phyloP scores from a whole-genome alignment of 441 rosid genomes.

The Flueggea neowawraea region DNA sequence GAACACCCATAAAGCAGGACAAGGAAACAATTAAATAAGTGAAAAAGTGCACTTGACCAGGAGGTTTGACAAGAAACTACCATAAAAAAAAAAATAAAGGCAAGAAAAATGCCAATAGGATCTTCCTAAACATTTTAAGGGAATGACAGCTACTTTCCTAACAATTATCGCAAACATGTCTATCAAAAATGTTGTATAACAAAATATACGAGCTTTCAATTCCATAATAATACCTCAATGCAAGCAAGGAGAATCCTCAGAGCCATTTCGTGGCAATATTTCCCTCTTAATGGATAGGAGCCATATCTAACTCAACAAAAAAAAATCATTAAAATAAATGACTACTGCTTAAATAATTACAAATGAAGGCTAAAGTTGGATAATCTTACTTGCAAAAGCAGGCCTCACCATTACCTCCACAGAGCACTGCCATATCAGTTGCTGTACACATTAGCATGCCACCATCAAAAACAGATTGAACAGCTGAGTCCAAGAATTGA shows the following conservation, averaged over 20 bases:
- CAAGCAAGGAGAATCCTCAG: slow-evolving; percentile 93
- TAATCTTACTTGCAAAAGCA: slow-evolving; percentile 97
- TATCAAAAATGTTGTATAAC: not conserved
- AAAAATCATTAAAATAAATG: slow-evolving; percentile 17
- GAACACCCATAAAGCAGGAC: no score
- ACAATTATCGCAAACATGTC: no score
- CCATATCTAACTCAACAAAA: slow-evolving; percentile 59
- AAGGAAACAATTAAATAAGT: no score
- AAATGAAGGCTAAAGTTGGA: slow-evolving; percentile 12
- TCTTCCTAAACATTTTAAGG: no score
- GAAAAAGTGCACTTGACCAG: no score
- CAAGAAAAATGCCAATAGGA: no score
- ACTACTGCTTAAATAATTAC: slow-evolving; percentile 12
- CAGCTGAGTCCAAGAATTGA: slow-evolving; percentile 91
- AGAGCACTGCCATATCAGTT: slow-evolving; percentile 98
- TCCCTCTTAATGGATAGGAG: slow-evolving; percentile 89
- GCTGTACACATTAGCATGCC: slow-evolving; percentile 99
- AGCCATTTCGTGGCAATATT: slow-evolving; percentile 99
- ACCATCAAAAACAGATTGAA: slow-evolving; percentile 95
- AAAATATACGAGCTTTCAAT: not conserved
- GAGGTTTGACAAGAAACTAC: no score
- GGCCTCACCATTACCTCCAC: slow-evolving; percentile 99
- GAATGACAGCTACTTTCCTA: no score
- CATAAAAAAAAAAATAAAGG: no score
- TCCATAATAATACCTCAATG: slow-evolving; percentile 63